Evolutionary conservation across 805 yeast genomes (phyloP).

Genomic region (Citeromyces matritensis): DNA sequence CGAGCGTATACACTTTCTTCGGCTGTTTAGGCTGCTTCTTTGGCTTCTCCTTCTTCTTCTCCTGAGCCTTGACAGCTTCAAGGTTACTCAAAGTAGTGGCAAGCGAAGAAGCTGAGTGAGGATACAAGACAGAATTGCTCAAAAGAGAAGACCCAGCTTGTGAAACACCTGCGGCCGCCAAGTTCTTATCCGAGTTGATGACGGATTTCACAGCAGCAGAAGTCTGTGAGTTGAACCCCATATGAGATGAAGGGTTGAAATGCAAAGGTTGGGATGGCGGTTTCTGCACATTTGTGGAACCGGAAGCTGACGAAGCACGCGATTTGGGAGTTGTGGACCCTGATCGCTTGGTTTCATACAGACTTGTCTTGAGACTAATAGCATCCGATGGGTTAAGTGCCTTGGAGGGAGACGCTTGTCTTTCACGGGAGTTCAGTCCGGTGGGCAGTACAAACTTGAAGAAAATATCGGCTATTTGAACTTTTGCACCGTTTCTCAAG

Average conservation of each 20-base stretch:
- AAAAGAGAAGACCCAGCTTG: neutral
- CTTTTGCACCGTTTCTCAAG: conserved; percentile 60
- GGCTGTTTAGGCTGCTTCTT: conserved; percentile 36
- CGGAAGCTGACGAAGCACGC: neutral
- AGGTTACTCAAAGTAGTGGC: neutral
- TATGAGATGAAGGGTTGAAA: neutral
- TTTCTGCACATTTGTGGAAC: neutral
- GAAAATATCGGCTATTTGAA: conserved; percentile 87
- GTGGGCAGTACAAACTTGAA: conserved; percentile 81
- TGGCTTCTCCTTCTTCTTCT: conserved; percentile 9
- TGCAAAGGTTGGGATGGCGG: neutral
- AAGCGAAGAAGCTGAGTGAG: conserved; percentile 6
- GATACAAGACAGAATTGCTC: conserved; percentile 5
- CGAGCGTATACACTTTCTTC: conserved; percentile 55
- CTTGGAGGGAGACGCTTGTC: conserved; percentile 5
- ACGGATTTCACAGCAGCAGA: neutral
- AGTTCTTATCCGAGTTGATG: neutral
- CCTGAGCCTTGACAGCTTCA: neutral
- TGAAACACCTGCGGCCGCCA: neutral
- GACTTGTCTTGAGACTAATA: conserved; percentile 33
- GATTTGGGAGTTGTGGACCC: neutral
- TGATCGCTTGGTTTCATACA: conserved; percentile 16
- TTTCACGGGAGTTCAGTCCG: conserved; percentile 4
- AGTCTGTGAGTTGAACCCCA: neutral
- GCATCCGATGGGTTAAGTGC: conserved; percentile 50